Base-by-base conservation (phyloP, 2,329 filamentous ascomycete species). In the Aspergillus hiratsukae region DNA sequence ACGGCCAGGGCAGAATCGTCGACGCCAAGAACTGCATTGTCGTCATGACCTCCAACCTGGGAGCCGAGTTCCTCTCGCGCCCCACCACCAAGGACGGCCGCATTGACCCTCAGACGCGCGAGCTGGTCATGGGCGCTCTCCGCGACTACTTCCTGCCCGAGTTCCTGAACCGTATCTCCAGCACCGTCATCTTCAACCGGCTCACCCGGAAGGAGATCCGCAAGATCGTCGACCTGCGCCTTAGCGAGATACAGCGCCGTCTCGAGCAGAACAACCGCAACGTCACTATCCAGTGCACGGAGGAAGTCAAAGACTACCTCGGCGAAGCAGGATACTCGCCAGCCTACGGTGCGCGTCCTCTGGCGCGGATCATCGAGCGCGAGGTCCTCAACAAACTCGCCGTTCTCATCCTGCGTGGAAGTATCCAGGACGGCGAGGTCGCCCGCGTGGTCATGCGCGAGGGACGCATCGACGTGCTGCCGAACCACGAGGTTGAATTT, bases 1-100 rank as follows among this genome's bases (percentile, higher is more conserved):
- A 99, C 70, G 94, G 94, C 49, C 95, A 97, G 83, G 94, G 94
- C 71, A 87, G 94, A 72, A 82, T 97, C 51, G 87, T 99, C 54
- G 94, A 99, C 68, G 94, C 93, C 58, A 91, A 88, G 77, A 99
- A 99, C 82, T 97, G 93, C 73, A 97, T 99, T 65, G 93, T 99
- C 46, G 94, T 99, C 76, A 96, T 99, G 91, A 99, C 94, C 0
- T 97, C 91, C 68, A 99, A 99, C 79, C 76, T 99, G 59, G 94
- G 94, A 63, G 94, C 94, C 31, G 94, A 97, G 73, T 96, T 87
- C 73, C 87, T 99, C n/a, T 80, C 89, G 41, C 88, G 91, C 23
- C 88, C 89, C 17, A 86, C 87, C 54, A 84, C 83, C 52, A 85
- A 87, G 52, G 90, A 95, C 66, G 93, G 93, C 66, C 87, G 81